These are phyloP conservation scores for Linnemannia schmuckeri DNA, from an alignment of 192 early-diverging fungal species.

Conservation along the genomic window DNA sequence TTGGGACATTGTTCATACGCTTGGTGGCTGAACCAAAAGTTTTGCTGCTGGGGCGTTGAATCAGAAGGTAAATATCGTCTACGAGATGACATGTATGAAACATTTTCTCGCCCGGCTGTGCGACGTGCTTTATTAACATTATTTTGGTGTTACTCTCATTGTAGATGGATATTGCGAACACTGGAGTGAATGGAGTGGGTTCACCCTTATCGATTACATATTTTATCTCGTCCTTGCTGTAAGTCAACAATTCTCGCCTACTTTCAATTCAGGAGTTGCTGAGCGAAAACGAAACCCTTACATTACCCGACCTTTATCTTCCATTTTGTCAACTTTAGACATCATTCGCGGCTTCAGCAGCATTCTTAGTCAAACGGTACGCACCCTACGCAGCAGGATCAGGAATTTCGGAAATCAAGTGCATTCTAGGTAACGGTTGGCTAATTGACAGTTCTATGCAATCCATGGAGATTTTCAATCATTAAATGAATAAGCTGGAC, in stretches of 20 bases:
- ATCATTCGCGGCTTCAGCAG: slow-evolving; percentile 78
- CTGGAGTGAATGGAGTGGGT: slow-evolving; percentile 77
- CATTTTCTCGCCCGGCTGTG: no score
- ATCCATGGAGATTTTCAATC: not conserved
- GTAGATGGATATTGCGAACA: slow-evolving; percentile 74
- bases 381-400: slow-evolving; percentile 95
- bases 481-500: not conserved
- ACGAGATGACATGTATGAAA: not conserved
- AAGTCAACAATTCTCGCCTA: slow-evolving; percentile 11
- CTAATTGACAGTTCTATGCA: not conserved
- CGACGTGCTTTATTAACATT: not conserved
- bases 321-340: slow-evolving; percentile 55
- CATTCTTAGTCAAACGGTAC: slow-evolving; percentile 79
- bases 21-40: slow-evolving; percentile 94
- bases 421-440: slow-evolving; percentile 69
- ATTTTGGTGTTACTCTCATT: not conserved
- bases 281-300: not conserved
- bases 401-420: slow-evolving; percentile 94
- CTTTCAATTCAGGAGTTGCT: not conserved
- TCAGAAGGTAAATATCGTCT: slow-evolving; percentile 59
- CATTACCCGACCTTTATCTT: not conserved
- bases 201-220: slow-evolving; percentile 80
- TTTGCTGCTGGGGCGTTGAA: slow-evolving; percentile 91
- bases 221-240: slow-evolving; percentile 81
- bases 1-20: slow-evolving; percentile 83